Evolutionary conservation across 495 filamentous ascomycete genomes (phyloP).

Genomic region (Penicillium canariense): DNA sequence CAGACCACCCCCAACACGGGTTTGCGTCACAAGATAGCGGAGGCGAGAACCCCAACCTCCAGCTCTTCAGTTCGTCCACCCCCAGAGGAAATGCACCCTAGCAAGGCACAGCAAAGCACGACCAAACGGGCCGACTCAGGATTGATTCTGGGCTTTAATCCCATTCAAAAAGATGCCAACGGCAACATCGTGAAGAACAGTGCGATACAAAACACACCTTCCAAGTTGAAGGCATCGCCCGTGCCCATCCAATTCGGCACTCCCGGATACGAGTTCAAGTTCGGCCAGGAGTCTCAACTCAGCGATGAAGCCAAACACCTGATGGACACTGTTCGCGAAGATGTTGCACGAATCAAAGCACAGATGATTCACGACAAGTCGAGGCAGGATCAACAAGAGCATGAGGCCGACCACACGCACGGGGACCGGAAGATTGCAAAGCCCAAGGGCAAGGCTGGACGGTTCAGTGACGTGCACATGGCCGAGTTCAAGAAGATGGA

Average conservation of each 20-base stretch:
- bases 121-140: slow-evolving; percentile 65
- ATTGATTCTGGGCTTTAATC: slow-evolving; percentile 64
- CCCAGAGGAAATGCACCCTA: slow-evolving; percentile 74
- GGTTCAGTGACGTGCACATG: slow-evolving; percentile 82
- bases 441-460: slow-evolving; percentile 70
- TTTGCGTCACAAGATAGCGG: slow-evolving; percentile 16
- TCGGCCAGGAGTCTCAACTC: slow-evolving; percentile 59
- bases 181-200: slow-evolving; percentile 38
- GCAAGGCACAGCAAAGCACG: slow-evolving; percentile 68
- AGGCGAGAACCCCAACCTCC: slow-evolving; percentile 52
- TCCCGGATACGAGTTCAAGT: slow-evolving; percentile 73
- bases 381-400: slow-evolving; percentile 37
- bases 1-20: slow-evolving; percentile 18
- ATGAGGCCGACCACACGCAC: slow-evolving; percentile 33
- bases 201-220: slow-evolving; percentile 38
- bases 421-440: slow-evolving; percentile 69
- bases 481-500: slow-evolving; percentile 95
- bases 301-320: slow-evolving; percentile 71
- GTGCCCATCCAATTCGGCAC: slow-evolving; percentile 46
- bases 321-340: slow-evolving; percentile 71
- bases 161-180: slow-evolving; percentile 49
- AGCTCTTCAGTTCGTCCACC: slow-evolving; percentile 43
- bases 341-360: slow-evolving; percentile 65
- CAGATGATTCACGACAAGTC: slow-evolving; percentile 57
- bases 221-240: slow-evolving; percentile 41